A percentile compares a stretch with the other conserved stretches of the same genome.
Conservation (phyloP, 495 filamentous ascomycete genomes). For the Xylaria intraflava region DNA sequence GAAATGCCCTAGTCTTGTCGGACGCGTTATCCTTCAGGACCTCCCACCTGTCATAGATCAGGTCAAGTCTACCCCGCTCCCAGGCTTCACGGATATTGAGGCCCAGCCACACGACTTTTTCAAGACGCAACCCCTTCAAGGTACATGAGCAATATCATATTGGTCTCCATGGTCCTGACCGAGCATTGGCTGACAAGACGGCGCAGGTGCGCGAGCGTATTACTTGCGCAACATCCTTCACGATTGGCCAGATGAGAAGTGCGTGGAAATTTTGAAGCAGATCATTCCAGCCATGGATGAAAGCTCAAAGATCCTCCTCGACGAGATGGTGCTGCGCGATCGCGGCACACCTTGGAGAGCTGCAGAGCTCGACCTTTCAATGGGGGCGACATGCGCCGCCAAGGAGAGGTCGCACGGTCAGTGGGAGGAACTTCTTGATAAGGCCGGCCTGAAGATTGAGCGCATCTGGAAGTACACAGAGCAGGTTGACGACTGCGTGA, state of each 20-base stretch:
- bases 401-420: constrained; percentile 26
- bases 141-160: constrained; percentile 7
- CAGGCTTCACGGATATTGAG: constrained; percentile 16
- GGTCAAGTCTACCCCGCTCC: constrained; percentile 1
- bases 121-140: constrained; percentile 18
- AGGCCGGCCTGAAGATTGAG: constrained; percentile 30
- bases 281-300: constrained; percentile 26
- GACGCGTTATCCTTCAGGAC: constrained; percentile 45
- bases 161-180: background rate
- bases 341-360: constrained; percentile 20
- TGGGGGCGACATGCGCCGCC: constrained; percentile 29
- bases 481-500: constrained; percentile 26
- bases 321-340: constrained; percentile 37
- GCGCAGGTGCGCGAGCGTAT: constrained; percentile 35
- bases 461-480: constrained; percentile 28
- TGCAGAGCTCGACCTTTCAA: constrained; percentile 39
- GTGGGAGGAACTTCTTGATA: constrained; percentile 32
- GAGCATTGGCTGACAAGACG: background rate
- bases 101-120: constrained; percentile 25
- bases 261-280: constrained; percentile 29
- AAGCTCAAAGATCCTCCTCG: constrained; percentile 35
- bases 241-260: constrained; percentile 34
- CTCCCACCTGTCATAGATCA: constrained; percentile 26
- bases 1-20: constrained; percentile 33
- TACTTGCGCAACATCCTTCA: constrained; percentile 43